Conservation (phyloP, 2,329 filamentous ascomycete species). For the Colletotrichum sp. region DNA sequence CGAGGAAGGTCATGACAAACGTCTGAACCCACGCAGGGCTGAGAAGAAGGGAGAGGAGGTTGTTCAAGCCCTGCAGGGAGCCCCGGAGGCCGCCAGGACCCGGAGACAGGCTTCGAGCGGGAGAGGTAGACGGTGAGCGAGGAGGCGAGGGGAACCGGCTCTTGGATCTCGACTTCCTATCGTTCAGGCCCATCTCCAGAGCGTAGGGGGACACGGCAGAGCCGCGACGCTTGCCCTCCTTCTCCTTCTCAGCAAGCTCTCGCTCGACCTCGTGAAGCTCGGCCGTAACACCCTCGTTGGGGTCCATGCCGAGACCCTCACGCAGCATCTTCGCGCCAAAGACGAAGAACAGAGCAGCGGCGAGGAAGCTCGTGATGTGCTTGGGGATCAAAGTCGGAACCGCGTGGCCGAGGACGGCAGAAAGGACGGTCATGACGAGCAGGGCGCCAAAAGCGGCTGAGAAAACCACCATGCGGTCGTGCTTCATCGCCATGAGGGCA, state of each 20-base stretch:
- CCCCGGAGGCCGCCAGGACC: slow-evolving; percentile 34
- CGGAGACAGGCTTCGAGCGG: slow-evolving; percentile 64
- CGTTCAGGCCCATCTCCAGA: slow-evolving; percentile 79
- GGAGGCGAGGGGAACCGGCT: slow-evolving; percentile 81
- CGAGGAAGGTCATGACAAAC: slow-evolving; percentile 98
- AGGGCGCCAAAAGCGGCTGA: slow-evolving; percentile 92
- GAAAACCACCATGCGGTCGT: slow-evolving; percentile 91
- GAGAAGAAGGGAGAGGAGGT: slow-evolving; percentile 85
- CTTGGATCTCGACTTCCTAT: slow-evolving; percentile 72
- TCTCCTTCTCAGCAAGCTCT: slow-evolving; percentile 93
- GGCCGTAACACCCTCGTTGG: slow-evolving; percentile 89
- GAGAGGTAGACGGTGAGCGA: slow-evolving; percentile 80
- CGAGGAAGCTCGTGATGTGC: slow-evolving; percentile 86
- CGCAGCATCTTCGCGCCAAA: slow-evolving; percentile 86
- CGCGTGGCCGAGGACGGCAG: slow-evolving; percentile 89
- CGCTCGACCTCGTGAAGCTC: slow-evolving; percentile 98
- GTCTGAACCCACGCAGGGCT: slow-evolving; percentile 99
- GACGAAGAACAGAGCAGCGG: slow-evolving; percentile 83
- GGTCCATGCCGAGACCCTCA: slow-evolving; percentile 88
- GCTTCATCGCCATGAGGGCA: slow-evolving; percentile 98
- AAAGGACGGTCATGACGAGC: slow-evolving; percentile 93
- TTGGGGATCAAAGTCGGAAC: slow-evolving; percentile 91
- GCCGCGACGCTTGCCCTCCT: slow-evolving; percentile 69
- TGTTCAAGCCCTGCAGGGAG: slow-evolving; percentile 72
- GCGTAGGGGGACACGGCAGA: slow-evolving; percentile 76